Evolutionary conservation across 163 green algal genomes (phyloP).

Genomic region (Chlamydomonas reinhardtii): DNA sequence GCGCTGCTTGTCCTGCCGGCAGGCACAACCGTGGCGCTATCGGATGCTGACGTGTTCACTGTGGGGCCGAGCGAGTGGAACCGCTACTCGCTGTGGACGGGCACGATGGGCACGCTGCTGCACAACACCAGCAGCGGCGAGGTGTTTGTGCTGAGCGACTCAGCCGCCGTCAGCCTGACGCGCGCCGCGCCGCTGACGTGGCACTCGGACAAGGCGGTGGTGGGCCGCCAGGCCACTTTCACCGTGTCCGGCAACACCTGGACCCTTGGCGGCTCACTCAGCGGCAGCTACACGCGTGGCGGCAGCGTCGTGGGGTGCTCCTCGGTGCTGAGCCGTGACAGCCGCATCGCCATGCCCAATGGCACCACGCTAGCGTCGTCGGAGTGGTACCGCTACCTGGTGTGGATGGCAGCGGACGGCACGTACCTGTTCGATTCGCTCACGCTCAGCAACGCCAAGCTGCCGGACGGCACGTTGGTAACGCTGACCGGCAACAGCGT

Average conservation of each 20-base stretch:
- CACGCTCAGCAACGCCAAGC: not conserved
- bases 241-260: not conserved
- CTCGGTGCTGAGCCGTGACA: not conserved
- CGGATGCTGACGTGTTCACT: no score
- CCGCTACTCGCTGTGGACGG: not conserved
- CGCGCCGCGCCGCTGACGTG: not conserved
- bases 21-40: no score
- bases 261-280: not conserved
- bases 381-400: conserved; percentile 28
- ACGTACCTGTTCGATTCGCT: conserved; percentile 20
- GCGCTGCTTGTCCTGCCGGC: no score
- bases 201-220: no score
- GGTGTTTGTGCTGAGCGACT: not conserved
- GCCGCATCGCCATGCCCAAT: not conserved
- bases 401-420: not conserved
- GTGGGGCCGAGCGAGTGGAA: not conserved
- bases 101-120: not conserved
- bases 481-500: not conserved
- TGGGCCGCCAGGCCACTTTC: no score
- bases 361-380: not conserved
- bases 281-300: not conserved
- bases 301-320: not conserved
- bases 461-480: not conserved
- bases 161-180: not conserved
- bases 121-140: not conserved